Conservation (phyloP, 176 grass and related monocot species). For the Triticum turgidum region DNA sequence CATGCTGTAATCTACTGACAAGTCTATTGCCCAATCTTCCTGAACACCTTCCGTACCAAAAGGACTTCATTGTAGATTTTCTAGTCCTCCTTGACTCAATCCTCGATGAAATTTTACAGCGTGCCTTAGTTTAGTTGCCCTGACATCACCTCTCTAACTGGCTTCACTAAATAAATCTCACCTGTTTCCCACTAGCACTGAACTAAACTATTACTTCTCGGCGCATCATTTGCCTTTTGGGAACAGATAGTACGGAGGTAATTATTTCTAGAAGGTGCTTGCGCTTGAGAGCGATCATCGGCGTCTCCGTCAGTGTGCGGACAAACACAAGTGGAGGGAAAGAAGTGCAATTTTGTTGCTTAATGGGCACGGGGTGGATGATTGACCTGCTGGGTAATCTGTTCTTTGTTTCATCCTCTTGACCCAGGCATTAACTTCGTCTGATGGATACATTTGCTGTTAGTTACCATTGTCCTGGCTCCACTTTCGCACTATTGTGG, state of each 20-base stretch:
- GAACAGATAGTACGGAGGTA: background rate
- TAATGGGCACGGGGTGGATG: background rate
- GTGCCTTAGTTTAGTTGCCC: background rate
- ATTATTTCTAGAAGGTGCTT: no score
- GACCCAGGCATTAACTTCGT: background rate
- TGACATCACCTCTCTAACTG: background rate
- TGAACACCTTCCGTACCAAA: background rate
- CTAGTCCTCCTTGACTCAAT: constrained; percentile 2
- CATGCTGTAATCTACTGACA: background rate
- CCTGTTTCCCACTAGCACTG: background rate
- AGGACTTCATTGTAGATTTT: background rate
- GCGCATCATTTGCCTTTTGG: background rate
- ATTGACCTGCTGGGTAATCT: background rate
- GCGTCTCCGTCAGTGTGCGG: background rate
- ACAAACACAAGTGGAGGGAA: background rate
- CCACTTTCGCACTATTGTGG: background rate
- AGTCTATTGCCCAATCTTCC: background rate
- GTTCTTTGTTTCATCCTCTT: background rate
- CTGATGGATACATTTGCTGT: background rate
- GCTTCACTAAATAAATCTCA: background rate
- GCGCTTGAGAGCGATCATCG: no score
- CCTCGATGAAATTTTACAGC: background rate
- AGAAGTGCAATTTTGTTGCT: background rate
- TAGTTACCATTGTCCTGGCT: background rate
- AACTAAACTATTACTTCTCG: background rate